phyloP scores from a whole-genome alignment of 1,139 yeast species.

The Wickerhamiella pararugosa region DNA sequence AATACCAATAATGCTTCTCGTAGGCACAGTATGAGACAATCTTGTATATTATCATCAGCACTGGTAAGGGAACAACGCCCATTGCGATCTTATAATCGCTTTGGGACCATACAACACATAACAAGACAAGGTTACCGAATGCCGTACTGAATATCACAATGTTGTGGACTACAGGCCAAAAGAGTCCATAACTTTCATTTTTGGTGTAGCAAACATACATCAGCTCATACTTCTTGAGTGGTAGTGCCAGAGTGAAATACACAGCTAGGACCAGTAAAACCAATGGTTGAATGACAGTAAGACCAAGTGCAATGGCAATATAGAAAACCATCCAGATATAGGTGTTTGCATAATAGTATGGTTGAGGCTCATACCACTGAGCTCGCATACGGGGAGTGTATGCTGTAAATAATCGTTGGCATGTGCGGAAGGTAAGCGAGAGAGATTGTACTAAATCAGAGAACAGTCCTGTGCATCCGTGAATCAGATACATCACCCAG shows the following conservation, averaged over 20 bases:
- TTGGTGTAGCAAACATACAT: conserved; percentile 28
- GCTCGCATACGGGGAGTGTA: conserved; percentile 28
- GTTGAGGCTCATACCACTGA: conserved; percentile 26
- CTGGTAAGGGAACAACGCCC: conserved; percentile 23
- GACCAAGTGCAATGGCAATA: conserved; percentile 27
- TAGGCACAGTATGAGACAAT: conserved; percentile 15
- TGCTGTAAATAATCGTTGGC: conserved; percentile 19
- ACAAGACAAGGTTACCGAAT: conserved; percentile 26
- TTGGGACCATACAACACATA: conserved; percentile 29
- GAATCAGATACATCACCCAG: conserved; percentile 29
- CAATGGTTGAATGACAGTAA: conserved; percentile 28
- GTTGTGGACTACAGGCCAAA: conserved; percentile 27
- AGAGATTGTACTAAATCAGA: conserved; percentile 24
- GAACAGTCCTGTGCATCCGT: conserved; percentile 23
- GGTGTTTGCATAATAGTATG: conserved; percentile 24
- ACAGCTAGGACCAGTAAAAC: conserved; percentile 25
- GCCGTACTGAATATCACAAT: conserved; percentile 24
- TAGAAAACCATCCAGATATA: conserved; percentile 27
- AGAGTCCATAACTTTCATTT: conserved; percentile 27
- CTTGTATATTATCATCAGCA: conserved; percentile 22
- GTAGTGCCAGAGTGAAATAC: conserved; percentile 22
- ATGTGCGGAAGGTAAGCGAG: conserved; percentile 19
- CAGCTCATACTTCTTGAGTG: conserved; percentile 26
- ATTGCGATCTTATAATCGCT: conserved; percentile 26
- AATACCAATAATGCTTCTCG: conserved; percentile 20